Conservation (phyloP, 371 early-diverging fungal genomes). For the Globomyces sp. region DNA sequence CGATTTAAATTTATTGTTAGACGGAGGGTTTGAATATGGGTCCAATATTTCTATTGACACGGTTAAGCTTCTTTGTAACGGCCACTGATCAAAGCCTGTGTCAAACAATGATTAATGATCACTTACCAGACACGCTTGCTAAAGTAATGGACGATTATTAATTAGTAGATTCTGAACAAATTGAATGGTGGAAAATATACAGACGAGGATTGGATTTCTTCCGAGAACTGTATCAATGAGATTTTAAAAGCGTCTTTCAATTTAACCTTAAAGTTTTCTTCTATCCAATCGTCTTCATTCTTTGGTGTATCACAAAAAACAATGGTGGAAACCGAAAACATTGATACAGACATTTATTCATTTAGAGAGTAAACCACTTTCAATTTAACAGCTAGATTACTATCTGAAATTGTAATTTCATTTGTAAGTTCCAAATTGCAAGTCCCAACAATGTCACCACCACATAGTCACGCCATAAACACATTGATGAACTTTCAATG, state of each 20-base stretch:
- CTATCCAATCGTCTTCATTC: background rate
- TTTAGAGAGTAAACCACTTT: background rate
- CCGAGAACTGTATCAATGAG: background rate
- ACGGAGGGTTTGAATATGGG: conserved; percentile 15
- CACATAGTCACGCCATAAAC: conserved; percentile 74
- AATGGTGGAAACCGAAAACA: too few relatives aligned
- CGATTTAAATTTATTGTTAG: conserved; percentile 2
- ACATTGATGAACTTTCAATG: conserved; percentile 63
- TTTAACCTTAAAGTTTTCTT: conserved; percentile 7
- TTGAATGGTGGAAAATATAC: background rate
- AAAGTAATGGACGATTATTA: background rate
- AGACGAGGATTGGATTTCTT: conserved; percentile 3
- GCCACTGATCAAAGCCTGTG: conserved; percentile 22
- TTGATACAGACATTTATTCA: too few relatives aligned
- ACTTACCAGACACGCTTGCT: background rate
- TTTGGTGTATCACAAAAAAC: too few relatives aligned
- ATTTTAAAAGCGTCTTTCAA: conserved; percentile 20
- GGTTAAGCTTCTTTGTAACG: conserved; percentile 34
- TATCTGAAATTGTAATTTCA: conserved; percentile 47
- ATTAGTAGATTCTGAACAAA: background rate
- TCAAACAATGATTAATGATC: conserved; percentile 11
- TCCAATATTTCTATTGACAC: conserved; percentile 23
- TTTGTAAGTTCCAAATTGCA: conserved; percentile 49
- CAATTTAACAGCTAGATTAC: conserved; percentile 32
- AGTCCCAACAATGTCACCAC: conserved; percentile 61